phyloP scores from a whole-genome alignment of 2,329 filamentous ascomycete genomes.

The Torrubiellomyces zombiae region DNA sequence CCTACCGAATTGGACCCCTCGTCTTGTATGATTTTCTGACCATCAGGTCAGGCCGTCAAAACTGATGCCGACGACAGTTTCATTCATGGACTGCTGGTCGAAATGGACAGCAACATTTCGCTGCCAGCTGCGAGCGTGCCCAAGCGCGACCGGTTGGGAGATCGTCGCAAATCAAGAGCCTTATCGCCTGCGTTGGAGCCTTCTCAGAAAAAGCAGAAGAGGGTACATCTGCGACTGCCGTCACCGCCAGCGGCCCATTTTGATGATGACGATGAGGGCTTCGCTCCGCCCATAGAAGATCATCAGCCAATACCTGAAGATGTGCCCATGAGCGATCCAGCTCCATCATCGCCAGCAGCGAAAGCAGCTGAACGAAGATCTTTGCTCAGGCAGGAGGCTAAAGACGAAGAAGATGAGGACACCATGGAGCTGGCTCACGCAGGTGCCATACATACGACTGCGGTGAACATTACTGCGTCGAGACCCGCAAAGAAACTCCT shows the following conservation, averaged over 20 bases:
- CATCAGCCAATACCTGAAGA: constrained; percentile 32
- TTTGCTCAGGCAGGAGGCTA: constrained; percentile 29
- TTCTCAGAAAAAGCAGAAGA: constrained; percentile 38
- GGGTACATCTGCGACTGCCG: constrained; percentile 29
- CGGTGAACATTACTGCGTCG: constrained; percentile 72
- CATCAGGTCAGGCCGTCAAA: constrained; percentile 41
- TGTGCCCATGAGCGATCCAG: constrained; percentile 69
- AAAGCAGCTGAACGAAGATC: constrained; percentile 61
- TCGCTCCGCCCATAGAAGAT: constrained; percentile 42
- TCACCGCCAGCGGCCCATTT: constrained; percentile 22
- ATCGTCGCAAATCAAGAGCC: constrained; percentile 62
- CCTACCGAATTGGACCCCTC: neutral
- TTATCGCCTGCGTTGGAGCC: constrained; percentile 55
- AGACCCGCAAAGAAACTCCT: constrained; percentile 55
- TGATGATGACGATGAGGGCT: constrained; percentile 42
- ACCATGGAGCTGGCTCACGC: constrained; percentile 77
- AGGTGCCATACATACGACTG: constrained; percentile 48
- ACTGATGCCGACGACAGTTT: constrained; percentile 84
- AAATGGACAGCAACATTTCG: constrained; percentile 64
- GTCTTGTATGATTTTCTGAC: constrained; percentile 2
- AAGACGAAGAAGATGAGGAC: constrained; percentile 61
- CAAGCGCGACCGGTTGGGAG: constrained; percentile 52
- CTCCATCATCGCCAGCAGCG: constrained; percentile 72
- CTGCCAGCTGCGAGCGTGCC: constrained; percentile 36
- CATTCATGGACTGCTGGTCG: constrained; percentile 65